Evolutionary conservation across 257 asterid genomes (phyloP).

Genomic region (Solanum microdontum): DNA sequence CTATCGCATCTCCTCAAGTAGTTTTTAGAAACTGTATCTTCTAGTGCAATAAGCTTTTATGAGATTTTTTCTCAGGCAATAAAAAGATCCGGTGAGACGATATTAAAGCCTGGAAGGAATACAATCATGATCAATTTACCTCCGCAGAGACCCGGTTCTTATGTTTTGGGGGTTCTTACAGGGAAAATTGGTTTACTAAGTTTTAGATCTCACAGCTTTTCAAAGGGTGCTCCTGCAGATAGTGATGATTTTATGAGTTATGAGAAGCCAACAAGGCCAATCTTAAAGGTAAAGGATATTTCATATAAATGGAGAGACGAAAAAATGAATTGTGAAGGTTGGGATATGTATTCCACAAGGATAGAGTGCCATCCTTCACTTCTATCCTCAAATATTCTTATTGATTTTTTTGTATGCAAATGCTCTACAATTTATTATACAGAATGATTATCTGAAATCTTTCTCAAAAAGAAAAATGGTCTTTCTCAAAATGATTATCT

Average conservation of each 20-base stretch:
- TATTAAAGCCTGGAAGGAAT: slow-evolving; percentile 80
- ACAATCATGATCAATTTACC: slow-evolving; percentile 63
- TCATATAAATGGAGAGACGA: background rate
- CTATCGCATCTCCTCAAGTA: background rate
- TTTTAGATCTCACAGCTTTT: slow-evolving; percentile 96
- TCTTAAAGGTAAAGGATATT: slow-evolving; percentile 59
- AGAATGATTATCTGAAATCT: background rate
- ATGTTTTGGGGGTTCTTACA: slow-evolving; percentile 92
- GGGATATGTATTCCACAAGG: background rate
- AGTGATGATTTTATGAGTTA: slow-evolving; percentile 94
- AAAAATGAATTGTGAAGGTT: background rate
- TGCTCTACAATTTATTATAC: background rate
- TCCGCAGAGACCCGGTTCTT: slow-evolving; percentile 96
- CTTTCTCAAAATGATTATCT: background rate
- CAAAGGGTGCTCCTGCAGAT: slow-evolving; percentile 91
- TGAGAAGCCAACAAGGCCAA: slow-evolving; percentile 93
- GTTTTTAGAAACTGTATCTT: slow-evolving; percentile 3
- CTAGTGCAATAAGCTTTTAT: slow-evolving; percentile 4
- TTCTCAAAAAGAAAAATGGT: background rate
- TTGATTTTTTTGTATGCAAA: background rate
- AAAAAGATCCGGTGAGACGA: slow-evolving; percentile 67
- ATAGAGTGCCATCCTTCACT: background rate
- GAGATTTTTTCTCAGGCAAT: slow-evolving; percentile 44
- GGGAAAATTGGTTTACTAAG: slow-evolving; percentile 95
- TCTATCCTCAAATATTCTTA: background rate